These are phyloP conservation scores for Polytrichum formosum DNA, from an alignment of 225 moss, liverwort and hornwort species.

Conservation along the genomic window DNA sequence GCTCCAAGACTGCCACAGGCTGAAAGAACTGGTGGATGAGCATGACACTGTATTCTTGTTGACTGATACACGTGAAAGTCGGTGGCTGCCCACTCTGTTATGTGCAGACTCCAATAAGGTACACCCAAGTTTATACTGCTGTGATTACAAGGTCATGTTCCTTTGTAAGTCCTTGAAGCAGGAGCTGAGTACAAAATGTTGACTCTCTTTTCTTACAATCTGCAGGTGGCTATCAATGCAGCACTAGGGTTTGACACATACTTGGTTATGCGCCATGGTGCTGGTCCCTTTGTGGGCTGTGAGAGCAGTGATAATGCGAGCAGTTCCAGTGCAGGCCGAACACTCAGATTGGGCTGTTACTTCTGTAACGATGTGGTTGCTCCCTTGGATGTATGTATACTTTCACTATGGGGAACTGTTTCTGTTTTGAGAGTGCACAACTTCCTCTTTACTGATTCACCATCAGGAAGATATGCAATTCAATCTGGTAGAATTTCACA, in stretches of 20 bases:
- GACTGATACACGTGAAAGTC: constrained; percentile 97
- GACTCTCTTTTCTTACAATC: constrained; percentile 6
- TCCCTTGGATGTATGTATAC: constrained; percentile 78
- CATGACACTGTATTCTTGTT: constrained; percentile 87
- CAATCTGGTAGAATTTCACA: too few relatives aligned
- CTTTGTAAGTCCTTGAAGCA: too few relatives aligned
- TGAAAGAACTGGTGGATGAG: constrained; percentile 75
- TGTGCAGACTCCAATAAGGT: constrained; percentile 97
- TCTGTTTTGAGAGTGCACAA: too few relatives aligned
- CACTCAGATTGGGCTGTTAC: constrained; percentile 80
- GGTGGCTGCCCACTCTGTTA: constrained; percentile 93
- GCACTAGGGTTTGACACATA: constrained; percentile 95
- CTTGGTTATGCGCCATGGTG: constrained; percentile 97
- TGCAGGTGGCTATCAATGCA: constrained; percentile 92
- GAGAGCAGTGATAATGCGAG: constrained; percentile 26
- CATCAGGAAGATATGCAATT: too few relatives aligned
- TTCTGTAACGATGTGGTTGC: constrained; percentile 99
- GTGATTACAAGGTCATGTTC: too few relatives aligned
- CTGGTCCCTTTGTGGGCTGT: constrained; percentile 46
- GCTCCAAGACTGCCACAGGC: constrained; percentile 55
- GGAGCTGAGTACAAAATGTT: too few relatives aligned
- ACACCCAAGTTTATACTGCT: constrained; percentile 2
- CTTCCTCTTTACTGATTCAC: too few relatives aligned
- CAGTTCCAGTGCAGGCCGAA: neutral
- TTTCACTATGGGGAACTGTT: neutral